These are phyloP conservation scores for Phytophthora kernoviae DNA, from an alignment of 352 stramenopile genomes.

Conservation along the genomic window DNA sequence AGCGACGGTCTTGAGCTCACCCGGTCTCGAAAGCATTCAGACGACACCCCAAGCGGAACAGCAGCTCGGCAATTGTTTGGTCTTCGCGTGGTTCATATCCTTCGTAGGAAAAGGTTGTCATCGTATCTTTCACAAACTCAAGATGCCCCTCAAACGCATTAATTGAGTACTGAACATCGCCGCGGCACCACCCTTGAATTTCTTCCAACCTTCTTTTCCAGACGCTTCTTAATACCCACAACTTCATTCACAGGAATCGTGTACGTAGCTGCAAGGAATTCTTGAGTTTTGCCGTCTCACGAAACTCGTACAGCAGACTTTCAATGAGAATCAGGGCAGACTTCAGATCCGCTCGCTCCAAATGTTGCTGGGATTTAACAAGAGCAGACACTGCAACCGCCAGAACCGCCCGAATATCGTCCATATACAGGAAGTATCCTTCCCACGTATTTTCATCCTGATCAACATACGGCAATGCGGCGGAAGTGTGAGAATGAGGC, in stretches of 20 bases:
- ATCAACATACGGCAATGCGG: not conserved
- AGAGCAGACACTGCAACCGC: not conserved
- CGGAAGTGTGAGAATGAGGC: too few species aligned
- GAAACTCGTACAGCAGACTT: not conserved
- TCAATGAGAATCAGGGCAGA: not conserved
- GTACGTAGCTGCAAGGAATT: constrained; percentile 1
- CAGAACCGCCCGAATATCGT: not conserved
- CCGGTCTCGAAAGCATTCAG: not conserved
- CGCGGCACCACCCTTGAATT: not conserved
- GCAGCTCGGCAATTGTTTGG: not conserved
- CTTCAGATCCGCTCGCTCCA: not conserved
- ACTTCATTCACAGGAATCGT: not conserved
- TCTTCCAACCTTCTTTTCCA: not conserved
- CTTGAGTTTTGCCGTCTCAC: not conserved
- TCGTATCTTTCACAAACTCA: not conserved
- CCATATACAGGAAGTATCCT: not conserved
- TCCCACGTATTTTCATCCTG: not conserved
- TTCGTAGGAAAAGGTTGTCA: constrained; percentile 1
- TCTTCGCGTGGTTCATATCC: not conserved
- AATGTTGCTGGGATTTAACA: not conserved
- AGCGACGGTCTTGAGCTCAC: not conserved
- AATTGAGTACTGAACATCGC: not conserved
- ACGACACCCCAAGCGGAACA: not conserved
- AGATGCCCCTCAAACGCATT: not conserved
- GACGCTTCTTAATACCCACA: not conserved